phyloP scores from a whole-genome alignment of 495 filamentous ascomycete genomes.

The Staphylotrichum longicolle region DNA sequence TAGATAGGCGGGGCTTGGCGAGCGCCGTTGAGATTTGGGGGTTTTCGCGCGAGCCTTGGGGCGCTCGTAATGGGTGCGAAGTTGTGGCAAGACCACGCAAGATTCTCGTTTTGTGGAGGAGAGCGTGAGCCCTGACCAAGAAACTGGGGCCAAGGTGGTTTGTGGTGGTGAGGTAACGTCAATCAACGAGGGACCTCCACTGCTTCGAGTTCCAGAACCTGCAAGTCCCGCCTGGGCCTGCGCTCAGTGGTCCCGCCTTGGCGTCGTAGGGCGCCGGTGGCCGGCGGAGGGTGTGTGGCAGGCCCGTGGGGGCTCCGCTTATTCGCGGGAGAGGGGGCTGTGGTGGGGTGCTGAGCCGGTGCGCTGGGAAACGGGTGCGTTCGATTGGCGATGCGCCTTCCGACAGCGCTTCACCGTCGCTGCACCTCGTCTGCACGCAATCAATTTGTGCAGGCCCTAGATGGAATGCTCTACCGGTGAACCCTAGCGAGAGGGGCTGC shows the following conservation, averaged over 20 bases:
- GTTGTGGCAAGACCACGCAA: too few species aligned
- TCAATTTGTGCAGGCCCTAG: slow-evolving; percentile 9
- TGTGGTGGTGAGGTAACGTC: slow-evolving; percentile 15
- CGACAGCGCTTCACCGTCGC: slow-evolving; percentile 14
- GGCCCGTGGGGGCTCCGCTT: background rate
- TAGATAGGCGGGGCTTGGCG: background rate
- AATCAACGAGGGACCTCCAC: slow-evolving; percentile 4
- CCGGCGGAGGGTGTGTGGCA: slow-evolving; percentile 5
- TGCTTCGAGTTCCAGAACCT: slow-evolving; percentile 15
- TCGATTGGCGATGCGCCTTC: slow-evolving; percentile 23
- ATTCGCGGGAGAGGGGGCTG: slow-evolving; percentile 4
- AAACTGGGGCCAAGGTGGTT: too few species aligned
- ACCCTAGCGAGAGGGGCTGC: background rate
- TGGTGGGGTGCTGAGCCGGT: slow-evolving; percentile 2
- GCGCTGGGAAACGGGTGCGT: slow-evolving; percentile 14
- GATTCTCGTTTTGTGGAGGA: background rate
- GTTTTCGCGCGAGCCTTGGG: background rate
- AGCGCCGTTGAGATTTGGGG: too few species aligned
- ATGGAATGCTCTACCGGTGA: slow-evolving; percentile 13
- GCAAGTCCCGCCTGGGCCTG: slow-evolving; percentile 7
- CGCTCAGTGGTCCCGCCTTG: background rate
- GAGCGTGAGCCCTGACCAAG: background rate
- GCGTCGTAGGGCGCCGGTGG: slow-evolving; percentile 5
- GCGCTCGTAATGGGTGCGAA: too few species aligned
- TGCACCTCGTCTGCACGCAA: slow-evolving; percentile 16